Evolutionary conservation across 1,284 basidiomycete species (phyloP).

Genomic region (Athelia sp.): DNA sequence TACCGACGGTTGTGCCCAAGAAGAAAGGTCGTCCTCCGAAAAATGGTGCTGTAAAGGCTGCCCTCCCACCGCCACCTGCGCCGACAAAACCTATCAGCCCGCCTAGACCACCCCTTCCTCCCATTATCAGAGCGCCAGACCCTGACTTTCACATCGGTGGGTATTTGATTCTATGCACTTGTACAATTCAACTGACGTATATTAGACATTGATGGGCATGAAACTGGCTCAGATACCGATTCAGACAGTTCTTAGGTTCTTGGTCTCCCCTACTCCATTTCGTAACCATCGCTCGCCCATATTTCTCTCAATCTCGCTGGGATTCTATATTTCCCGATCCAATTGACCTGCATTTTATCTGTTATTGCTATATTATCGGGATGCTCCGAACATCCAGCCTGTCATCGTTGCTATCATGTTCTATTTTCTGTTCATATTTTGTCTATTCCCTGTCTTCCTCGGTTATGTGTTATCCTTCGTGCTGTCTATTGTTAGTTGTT

Average conservation of each 20-base stretch:
- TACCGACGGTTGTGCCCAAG: conserved; percentile 9
- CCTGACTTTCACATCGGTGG: conserved; percentile 46
- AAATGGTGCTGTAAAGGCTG: conserved; percentile 27
- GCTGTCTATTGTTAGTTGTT: too few species aligned
- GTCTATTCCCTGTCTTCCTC: too few species aligned
- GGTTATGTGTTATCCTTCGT: too few species aligned
- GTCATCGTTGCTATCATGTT: too few species aligned
- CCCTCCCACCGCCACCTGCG: too few species aligned
- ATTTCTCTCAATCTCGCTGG: too few species aligned
- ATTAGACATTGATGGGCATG: conserved; percentile 49
- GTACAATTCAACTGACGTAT: too few species aligned
- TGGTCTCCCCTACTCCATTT: neutral
- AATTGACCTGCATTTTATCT: neutral
- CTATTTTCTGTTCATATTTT: too few species aligned
- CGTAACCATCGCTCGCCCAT: neutral
- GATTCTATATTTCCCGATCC: conserved; percentile 5
- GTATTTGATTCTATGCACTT: conserved; percentile 8
- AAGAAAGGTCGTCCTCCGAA: conserved; percentile 25
- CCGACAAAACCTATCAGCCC: conserved; percentile 35
- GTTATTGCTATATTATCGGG: too few species aligned
- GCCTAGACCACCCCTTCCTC: conserved; percentile 34
- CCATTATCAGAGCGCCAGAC: conserved; percentile 32
- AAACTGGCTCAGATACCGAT: conserved; percentile 54
- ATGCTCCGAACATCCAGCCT: too few species aligned
- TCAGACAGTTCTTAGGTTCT: conserved; percentile 28